Base-by-base conservation (phyloP, 768 basidiomycete genomes). In the Lepiota brunneoincarnata region DNA sequence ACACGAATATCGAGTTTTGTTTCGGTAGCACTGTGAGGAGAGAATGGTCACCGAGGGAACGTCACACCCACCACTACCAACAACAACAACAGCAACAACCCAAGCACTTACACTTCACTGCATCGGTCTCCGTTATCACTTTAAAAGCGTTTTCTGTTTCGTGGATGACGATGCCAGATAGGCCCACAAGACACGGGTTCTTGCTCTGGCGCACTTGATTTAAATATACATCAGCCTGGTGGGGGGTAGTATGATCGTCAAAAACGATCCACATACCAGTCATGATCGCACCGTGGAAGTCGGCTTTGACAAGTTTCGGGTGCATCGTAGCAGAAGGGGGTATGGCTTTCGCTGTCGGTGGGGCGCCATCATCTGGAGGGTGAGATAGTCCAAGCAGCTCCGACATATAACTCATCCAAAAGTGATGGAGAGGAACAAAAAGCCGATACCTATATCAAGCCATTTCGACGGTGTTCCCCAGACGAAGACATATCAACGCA, bases 101-200 rank as follows among this genome's bases (percentile, higher is more conserved):
- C 35, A 0, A 18, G n/a, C 7, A 56, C 66, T n/a, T 56, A 90
- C 93, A 69, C 72, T 95, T 94, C 34, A 89, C 65, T 53, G 80
- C 72, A 61, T 92, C 76, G 39, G 79, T 72, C 48, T 67, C 72
- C 1, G 92, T 95, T 24, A 95, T 77, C 47, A 96, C 72, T 64
- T 86, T 89, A 77, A 95, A 93, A 0, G 86, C 84, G 52, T 93
- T 91, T 64, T 93, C 91, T 0, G 91, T 92, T 68, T 97, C 94
- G 63, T 90, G 87, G 3, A 94, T 76, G 36, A 96, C 84, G 49
- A 96, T 93, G 2, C 93, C 93, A 1, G 82, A 80, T 3, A 87
- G 63, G 0, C 88, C 86, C 9, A 93, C 75, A 0, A 93, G 75
- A 55, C 82, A 84, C 0, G 87, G 78, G 62, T 94, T 93, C 63